A percentile compares a stretch with the other conserved stretches of the same genome.
These are phyloP conservation scores for Fagus sylvatica DNA, from an alignment of 306 rosid species.

Conservation along the genomic window DNA sequence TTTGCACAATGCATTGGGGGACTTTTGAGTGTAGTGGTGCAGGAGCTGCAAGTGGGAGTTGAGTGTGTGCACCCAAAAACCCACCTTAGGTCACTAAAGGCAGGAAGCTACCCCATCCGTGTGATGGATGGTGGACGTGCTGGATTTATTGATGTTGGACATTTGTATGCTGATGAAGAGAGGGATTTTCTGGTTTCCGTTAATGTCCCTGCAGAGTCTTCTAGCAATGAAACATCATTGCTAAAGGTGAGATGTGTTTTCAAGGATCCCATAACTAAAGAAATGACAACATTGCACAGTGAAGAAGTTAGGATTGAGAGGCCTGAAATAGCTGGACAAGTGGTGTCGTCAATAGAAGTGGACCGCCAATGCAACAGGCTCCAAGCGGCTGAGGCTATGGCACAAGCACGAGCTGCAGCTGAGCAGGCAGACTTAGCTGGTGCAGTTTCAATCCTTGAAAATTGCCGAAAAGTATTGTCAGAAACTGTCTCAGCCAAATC, in stretches of 20 bases:
- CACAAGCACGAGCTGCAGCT: constrained; percentile 75
- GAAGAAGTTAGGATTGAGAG: constrained; percentile 77
- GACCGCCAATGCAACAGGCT: constrained; percentile 91
- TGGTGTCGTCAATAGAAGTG: constrained; percentile 76
- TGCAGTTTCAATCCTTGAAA: constrained; percentile 76
- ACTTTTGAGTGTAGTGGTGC: constrained; percentile 86
- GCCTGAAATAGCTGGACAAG: constrained; percentile 50
- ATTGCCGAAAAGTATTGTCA: constrained; percentile 59
- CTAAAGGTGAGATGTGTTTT: constrained; percentile 68
- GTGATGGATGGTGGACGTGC: constrained; percentile 55
- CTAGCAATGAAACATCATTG: constrained; percentile 58
- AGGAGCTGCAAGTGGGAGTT: constrained; percentile 78
- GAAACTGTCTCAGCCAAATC: constrained; percentile 71
- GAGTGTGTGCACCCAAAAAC: constrained; percentile 62
- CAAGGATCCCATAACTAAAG: constrained; percentile 84
- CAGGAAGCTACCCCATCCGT: constrained; percentile 82
- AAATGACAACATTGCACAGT: constrained; percentile 50
- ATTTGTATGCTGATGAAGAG: constrained; percentile 94
- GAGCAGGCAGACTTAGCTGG: constrained; percentile 75
- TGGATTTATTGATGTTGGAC: constrained; percentile 79
- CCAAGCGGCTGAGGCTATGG: constrained; percentile 92
- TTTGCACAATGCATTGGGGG: constrained; percentile 99
- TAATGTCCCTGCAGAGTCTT: constrained; percentile 61
- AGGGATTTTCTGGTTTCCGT: constrained; percentile 88
- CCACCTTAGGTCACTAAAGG: constrained; percentile 61